These are phyloP conservation scores for Phialophora expanda DNA, from an alignment of 2,329 filamentous ascomycete species.

Conservation along the genomic window DNA sequence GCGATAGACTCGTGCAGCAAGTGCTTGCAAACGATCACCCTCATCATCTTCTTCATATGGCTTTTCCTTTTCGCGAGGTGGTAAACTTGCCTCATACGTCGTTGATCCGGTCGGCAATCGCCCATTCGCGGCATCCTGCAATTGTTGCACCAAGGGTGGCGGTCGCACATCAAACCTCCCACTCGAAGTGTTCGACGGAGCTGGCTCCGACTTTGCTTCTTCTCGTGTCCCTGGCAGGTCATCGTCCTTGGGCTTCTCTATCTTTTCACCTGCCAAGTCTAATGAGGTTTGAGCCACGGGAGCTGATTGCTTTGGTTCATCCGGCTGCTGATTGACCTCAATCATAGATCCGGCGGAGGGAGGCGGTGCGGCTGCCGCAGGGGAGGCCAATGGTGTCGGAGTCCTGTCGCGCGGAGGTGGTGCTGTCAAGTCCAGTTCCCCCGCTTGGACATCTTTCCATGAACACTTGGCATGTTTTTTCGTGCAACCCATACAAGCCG, in stretches of 20 bases:
- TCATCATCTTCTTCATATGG: conserved; percentile 48
- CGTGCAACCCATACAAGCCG: conserved; percentile 83
- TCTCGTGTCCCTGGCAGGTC: neutral
- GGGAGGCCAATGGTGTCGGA: conserved; percentile 26
- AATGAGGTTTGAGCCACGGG: conserved; percentile 28
- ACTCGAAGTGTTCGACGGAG: conserved; percentile 9
- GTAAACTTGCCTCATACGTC: conserved; percentile 6
- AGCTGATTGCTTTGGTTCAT: conserved; percentile 14
- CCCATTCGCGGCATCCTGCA: conserved; percentile 35
- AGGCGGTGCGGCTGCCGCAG: conserved; percentile 15
- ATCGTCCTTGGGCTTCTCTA: conserved; percentile 14
- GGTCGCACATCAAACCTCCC: conserved; percentile 38
- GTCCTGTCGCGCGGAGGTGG: conserved; percentile 33
- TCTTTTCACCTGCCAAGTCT: conserved; percentile 20
- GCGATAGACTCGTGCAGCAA: conserved; percentile 39
- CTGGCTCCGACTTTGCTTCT: conserved; percentile 20
- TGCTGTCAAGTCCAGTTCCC: conserved; percentile 59
- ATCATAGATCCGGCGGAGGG: conserved; percentile 24
- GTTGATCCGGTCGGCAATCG: conserved; percentile 11
- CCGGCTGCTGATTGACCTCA: conserved; percentile 25
- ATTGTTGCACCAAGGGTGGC: conserved; percentile 34
- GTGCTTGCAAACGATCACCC: conserved; percentile 46
- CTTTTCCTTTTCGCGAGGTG: conserved; percentile 11
- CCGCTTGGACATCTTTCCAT: conserved; percentile 80
- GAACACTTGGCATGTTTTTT: conserved; percentile 89